phyloP scores from a whole-genome alignment of 1,139 yeast genomes.

The Geotrichum klebahnii region DNA sequence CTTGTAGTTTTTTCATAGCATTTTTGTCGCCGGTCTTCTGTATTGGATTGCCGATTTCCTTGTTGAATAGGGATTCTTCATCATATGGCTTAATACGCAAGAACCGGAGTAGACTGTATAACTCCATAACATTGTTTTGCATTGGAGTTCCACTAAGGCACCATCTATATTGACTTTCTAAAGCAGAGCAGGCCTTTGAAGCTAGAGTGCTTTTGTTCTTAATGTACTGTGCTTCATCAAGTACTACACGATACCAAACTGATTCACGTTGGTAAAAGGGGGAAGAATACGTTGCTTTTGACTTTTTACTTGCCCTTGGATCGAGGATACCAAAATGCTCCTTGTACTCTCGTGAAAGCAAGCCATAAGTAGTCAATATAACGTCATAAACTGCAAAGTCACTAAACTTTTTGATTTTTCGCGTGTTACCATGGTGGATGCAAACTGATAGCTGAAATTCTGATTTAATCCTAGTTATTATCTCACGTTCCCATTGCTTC shows the following conservation, averaged over 20 bases:
- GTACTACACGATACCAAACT: conserved; percentile 61
- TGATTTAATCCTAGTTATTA: conserved; percentile 55
- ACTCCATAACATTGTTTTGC: conserved; percentile 78
- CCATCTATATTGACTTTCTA: conserved; percentile 59
- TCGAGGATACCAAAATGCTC: conserved; percentile 42
- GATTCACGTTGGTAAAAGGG: conserved; percentile 53
- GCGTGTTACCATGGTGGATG: conserved; percentile 65
- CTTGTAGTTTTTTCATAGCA: conserved; percentile 60
- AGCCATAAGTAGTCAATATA: conserved; percentile 73
- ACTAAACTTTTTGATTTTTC: conserved; percentile 43
- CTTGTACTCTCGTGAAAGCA: conserved; percentile 50
- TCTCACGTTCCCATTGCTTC: conserved; percentile 80
- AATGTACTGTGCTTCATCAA: conserved; percentile 90
- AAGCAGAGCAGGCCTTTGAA: conserved; percentile 62
- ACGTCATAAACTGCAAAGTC: conserved; percentile 61
- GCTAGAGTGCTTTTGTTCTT: conserved; percentile 68
- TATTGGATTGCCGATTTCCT: conserved; percentile 59
- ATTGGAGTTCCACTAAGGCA: conserved; percentile 94
- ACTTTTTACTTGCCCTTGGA: conserved; percentile 42
- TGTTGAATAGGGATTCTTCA: conserved; percentile 51
- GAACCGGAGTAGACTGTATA: conserved; percentile 72
- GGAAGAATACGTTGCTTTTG: conserved; percentile 41
- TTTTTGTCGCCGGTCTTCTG: conserved; percentile 31
- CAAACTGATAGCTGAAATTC: conserved; percentile 49
- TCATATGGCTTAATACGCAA: conserved; percentile 53